phyloP scores from a whole-genome alignment of 2,329 filamentous ascomycete genomes.

The Microcyclospora tardicrescens region DNA sequence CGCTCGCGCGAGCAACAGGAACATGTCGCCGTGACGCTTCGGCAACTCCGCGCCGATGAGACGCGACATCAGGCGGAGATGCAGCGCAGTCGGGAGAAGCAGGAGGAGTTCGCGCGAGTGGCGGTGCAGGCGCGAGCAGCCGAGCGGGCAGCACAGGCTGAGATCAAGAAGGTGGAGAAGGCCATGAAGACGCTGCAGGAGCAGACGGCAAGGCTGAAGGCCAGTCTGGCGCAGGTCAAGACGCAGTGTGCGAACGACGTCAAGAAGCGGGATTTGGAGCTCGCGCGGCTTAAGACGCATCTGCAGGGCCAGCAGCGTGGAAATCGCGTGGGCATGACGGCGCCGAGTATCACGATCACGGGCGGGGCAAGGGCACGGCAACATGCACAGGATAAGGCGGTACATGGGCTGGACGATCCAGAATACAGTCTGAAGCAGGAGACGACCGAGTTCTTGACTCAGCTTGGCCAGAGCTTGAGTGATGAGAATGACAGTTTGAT shows the following conservation, averaged over 20 bases:
- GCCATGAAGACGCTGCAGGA: constrained; percentile 66
- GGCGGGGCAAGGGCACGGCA: constrained; percentile 32
- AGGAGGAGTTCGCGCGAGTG: constrained; percentile 51
- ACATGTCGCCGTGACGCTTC: constrained; percentile 64
- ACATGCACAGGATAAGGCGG: constrained; percentile 29
- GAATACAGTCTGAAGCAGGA: constrained; percentile 66
- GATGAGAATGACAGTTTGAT: constrained; percentile 85
- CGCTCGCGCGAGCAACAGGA: constrained; percentile 84
- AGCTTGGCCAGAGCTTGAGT: constrained; percentile 67
- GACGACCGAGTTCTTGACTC: constrained; percentile 81
- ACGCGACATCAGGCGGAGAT: constrained; percentile 56
- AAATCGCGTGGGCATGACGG: constrained; percentile 32
- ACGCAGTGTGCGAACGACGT: constrained; percentile 82
- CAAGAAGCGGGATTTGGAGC: constrained; percentile 76
- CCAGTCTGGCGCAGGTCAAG: constrained; percentile 68
- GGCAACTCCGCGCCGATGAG: constrained; percentile 60
- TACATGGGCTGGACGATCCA: constrained; percentile 38
- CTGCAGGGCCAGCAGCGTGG: constrained; percentile 51
- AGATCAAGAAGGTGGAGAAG: constrained; percentile 65
- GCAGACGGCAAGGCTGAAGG: constrained; percentile 66
- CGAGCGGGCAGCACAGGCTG: constrained; percentile 64
- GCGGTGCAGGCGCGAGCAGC: constrained; percentile 61
- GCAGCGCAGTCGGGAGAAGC: constrained; percentile 29
- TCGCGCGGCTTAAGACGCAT: constrained; percentile 79
- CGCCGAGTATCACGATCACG: constrained; percentile 37